These are phyloP conservation scores for Ogataea hybrid DNA, from an alignment of 1,139 yeast species.

Conservation along the genomic window DNA sequence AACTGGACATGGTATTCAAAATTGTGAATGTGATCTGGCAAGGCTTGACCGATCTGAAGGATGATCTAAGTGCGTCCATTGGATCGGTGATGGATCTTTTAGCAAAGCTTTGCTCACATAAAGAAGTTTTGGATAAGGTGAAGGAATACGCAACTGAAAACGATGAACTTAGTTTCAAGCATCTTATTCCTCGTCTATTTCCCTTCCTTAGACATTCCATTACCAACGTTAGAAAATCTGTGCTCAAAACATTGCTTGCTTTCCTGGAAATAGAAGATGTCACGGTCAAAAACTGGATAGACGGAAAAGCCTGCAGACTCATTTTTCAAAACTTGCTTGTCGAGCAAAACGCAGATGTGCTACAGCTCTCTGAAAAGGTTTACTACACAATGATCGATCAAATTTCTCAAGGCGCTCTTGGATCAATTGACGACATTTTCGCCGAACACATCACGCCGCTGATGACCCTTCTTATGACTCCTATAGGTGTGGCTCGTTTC, in stretches of 20 bases:
- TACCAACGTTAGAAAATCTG: constrained; percentile 87
- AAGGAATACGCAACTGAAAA: constrained; percentile 53
- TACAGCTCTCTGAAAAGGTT: constrained; percentile 60
- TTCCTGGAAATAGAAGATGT: constrained; percentile 70
- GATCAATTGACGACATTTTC: constrained; percentile 47
- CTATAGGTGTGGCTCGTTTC: constrained; percentile 90
- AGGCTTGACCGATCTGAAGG: constrained; percentile 78
- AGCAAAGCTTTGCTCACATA: constrained; percentile 82
- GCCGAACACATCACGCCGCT: constrained; percentile 58
- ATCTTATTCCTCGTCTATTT: constrained; percentile 83
- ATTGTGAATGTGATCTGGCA: constrained; percentile 84
- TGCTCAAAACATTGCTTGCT: constrained; percentile 74
- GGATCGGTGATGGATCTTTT: constrained; percentile 95
- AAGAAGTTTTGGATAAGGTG: constrained; percentile 71
- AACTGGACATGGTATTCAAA: constrained; percentile 57
- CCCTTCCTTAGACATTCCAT: constrained; percentile 95
- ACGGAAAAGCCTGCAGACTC: constrained; percentile 67
- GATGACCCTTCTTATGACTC: constrained; percentile 77
- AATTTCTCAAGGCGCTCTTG: constrained; percentile 32
- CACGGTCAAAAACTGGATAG: constrained; percentile 73
- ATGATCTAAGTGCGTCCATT: constrained; percentile 90
- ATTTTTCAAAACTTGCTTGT: constrained; percentile 83
- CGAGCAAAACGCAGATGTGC: constrained; percentile 80
- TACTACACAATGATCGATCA: constrained; percentile 58
- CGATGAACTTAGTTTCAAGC: constrained; percentile 58